Percentiles rank a stretch among this genome's conserved stretches.
phyloP scores from a whole-genome alignment of 306 rosid genomes.

The Cucumis cinereus region DNA sequence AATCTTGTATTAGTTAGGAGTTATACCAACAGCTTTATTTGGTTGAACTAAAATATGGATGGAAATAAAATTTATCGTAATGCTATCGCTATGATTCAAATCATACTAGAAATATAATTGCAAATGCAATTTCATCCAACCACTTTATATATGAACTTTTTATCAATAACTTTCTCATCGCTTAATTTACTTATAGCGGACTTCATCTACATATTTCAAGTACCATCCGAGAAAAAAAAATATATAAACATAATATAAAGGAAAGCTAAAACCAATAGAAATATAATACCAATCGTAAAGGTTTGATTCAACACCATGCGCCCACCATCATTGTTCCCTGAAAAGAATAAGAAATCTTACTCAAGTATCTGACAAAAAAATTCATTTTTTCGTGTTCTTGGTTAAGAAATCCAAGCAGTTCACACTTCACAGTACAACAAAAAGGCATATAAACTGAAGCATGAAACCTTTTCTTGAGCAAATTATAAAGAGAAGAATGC shows the following conservation, averaged over 20 bases:
- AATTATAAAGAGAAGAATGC: background rate
- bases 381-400: background rate
- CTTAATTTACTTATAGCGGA: background rate
- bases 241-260: background rate
- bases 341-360: slow-evolving; percentile 8
- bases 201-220: background rate
- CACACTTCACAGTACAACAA: background rate
- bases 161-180: background rate
- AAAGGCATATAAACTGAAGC: background rate
- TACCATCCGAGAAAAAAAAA: background rate
- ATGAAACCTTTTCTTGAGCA: background rate
- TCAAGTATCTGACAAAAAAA: background rate
- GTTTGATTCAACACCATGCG: slow-evolving; percentile 82
- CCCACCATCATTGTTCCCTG: slow-evolving; percentile 84
- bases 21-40: background rate
- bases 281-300: slow-evolving; percentile 73
- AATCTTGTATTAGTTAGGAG: too few relatives aligned
- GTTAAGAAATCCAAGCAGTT: background rate
- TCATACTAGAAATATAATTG: background rate
- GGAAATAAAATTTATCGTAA: background rate
- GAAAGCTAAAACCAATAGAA: background rate
- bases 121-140: background rate
- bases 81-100: background rate
- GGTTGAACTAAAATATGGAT: background rate
- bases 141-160: background rate